Conservation (phyloP, 495 filamentous ascomycete species). For the Durotheca rogersii region DNA sequence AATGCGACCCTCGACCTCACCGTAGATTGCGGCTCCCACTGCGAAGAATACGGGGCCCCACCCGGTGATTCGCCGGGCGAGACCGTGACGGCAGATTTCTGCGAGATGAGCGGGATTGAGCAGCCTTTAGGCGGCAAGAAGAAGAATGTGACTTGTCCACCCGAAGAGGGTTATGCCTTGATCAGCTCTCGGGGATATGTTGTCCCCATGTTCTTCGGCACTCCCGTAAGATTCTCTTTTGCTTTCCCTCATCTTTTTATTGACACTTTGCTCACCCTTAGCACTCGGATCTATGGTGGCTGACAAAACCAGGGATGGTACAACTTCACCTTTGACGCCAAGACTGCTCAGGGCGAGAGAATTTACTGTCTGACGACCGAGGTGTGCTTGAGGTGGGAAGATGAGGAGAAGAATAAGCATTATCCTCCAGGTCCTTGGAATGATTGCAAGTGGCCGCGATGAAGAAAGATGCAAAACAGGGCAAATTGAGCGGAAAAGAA, state of each 20-base stretch:
- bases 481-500: background rate
- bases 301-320: slow-evolving; percentile 7
- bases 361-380: slow-evolving; percentile 14
- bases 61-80: background rate
- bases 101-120: slow-evolving; percentile 6
- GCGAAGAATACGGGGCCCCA: slow-evolving; percentile 7
- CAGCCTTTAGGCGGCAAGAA: slow-evolving; percentile 4
- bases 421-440: slow-evolving; percentile 2
- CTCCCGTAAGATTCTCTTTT: slow-evolving; percentile 1
- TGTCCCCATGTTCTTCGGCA: slow-evolving; percentile 6
- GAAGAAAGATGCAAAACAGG: background rate
- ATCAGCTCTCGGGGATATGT: slow-evolving; percentile 1
- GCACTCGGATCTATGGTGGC: background rate
- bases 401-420: slow-evolving; percentile 12
- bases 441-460: slow-evolving; percentile 8
- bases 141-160: slow-evolving; percentile 6
- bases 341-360: slow-evolving; percentile 7
- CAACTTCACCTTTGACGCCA: slow-evolving; percentile 12
- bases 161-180: slow-evolving; percentile 4
- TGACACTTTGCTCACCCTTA: background rate
- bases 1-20: slow-evolving; percentile 5
- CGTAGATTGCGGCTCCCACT: slow-evolving; percentile 7
- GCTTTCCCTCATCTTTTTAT: background rate
- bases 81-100: background rate
- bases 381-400: slow-evolving; percentile 14